Evolutionary conservation across 1,139 yeast genomes (phyloP).

Genomic region (Geotrichum bryndzae): DNA sequence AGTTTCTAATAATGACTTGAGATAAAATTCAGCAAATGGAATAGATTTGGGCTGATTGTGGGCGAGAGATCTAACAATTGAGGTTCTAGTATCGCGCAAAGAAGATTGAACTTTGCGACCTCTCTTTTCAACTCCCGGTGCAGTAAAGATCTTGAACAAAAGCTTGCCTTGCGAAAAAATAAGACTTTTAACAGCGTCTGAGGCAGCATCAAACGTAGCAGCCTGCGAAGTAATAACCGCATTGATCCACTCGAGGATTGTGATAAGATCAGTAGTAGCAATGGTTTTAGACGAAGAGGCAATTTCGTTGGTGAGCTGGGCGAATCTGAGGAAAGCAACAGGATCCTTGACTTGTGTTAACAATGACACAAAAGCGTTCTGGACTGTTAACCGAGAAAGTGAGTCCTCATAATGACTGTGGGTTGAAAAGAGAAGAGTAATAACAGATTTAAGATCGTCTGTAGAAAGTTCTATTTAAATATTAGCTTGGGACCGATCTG

Average conservation of each 20-base stretch:
- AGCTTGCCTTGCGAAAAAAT: conserved; percentile 27
- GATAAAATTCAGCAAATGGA: conserved; percentile 20
- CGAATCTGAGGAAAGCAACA: conserved; percentile 27
- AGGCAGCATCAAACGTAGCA: conserved; percentile 15
- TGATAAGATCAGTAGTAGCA: conserved; percentile 51
- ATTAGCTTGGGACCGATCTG: not conserved
- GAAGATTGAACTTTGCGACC: conserved; percentile 29
- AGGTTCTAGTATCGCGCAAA: conserved; percentile 25
- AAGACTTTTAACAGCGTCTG: conserved; percentile 19
- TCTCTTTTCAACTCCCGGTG: conserved; percentile 20
- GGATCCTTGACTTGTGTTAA: conserved; percentile 35
- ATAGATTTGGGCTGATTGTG: conserved; percentile 14
- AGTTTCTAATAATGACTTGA: conserved; percentile 21
- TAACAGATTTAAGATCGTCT: conserved; percentile 20
- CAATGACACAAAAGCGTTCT: conserved; percentile 38
- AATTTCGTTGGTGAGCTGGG: conserved; percentile 31
- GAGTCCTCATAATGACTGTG: conserved; percentile 49
- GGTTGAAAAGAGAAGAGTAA: conserved; percentile 40
- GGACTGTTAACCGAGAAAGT: conserved; percentile 42
- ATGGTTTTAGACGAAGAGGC: conserved; percentile 36
- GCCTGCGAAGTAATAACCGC: conserved; percentile 26
- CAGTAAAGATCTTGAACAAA: conserved; percentile 24
- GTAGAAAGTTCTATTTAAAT: conserved; percentile 2
- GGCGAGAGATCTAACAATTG: conserved; percentile 21
- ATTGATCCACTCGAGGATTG: conserved; percentile 54